These are phyloP conservation scores for Starmerella powellii DNA, from an alignment of 805 yeast species.

Conservation along the genomic window DNA sequence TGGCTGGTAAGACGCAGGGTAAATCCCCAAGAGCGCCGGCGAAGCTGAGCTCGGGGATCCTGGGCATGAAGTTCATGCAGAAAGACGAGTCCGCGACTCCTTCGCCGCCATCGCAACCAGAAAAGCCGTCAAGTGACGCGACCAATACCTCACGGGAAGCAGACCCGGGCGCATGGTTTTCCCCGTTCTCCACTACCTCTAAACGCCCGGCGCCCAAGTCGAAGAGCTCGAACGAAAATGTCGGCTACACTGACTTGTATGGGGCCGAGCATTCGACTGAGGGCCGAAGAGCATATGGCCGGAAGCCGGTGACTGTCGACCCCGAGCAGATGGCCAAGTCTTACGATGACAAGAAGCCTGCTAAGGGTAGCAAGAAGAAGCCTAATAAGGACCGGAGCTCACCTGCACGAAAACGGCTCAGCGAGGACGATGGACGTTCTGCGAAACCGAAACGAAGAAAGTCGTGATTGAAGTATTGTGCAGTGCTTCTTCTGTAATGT, in stretches of 20 bases:
- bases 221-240: not conserved
- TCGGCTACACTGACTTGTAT: conserved; percentile 11
- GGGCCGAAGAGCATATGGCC: conserved; percentile 12
- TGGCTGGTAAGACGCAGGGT: not conserved
- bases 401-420: not conserved
- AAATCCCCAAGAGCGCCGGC: conserved; percentile 2
- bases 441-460: not conserved
- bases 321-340: conserved; percentile 6
- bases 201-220: not conserved
- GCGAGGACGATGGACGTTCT: not conserved
- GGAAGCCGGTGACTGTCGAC: not conserved
- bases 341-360: not conserved
- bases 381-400: not conserved
- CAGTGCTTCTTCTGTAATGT: not conserved
- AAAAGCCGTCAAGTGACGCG: not conserved
- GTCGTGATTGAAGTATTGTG: not conserved
- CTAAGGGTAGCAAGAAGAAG: not conserved
- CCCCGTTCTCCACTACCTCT: not conserved
- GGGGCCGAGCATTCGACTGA: too few species aligned
- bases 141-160: conserved; percentile 3
- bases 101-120: not conserved
- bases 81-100: conserved; percentile 1
- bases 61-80: conserved; percentile 25
- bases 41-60: conserved; percentile 21
- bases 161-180: conserved; percentile 18